Evolutionary conservation across 164 flowering plant genomes (phyloP), one percentile per base, ranked within the genome.

Genomic region (Annona squamosa): DNA sequence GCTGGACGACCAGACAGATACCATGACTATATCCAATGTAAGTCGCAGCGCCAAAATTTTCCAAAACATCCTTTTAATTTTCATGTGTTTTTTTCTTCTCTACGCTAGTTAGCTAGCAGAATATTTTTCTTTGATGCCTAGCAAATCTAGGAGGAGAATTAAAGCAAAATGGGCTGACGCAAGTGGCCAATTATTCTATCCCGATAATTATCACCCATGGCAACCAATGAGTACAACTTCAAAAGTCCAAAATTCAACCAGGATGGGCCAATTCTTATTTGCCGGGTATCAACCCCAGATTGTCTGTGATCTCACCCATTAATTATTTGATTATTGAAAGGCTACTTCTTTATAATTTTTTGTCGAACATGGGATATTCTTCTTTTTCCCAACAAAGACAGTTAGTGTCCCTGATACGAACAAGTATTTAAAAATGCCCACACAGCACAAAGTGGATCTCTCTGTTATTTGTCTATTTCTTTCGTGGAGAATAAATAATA

Each of bases 1-100:
- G 43, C 94, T 93, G 0, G 98, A 91, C 68, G 97, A 90, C 44
- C 84, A 71, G 59, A 46, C 74, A 46, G 70, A 73, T 79, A 74
- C 43, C 67, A 59, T 42, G 47, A 41, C 72, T 52, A 81, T 80
- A 64, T 67, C 81, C 71, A 81, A 75, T 68, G 86, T 86, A 83
- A 77, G 87, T 52, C 19, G 3, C 37, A 65, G 41, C 65, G 26
- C 65, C 41, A 3, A 3, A 63, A 63, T 17, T 63, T 63, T 63
- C 26, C 5, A 19, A 63, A 3, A 52, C 13, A 16, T 52, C 2
- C 3, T 66, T 41, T 66, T 46, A 12, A 5, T 18, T 63, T 17
- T 37, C 42, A 4, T 4, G 66, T 4, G 10, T 63, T 12, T 66
- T 65, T 16, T 43, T 2, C 10, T 65, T 41, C 12, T 65, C 41